These are phyloP conservation scores for Emericellopsis atlantica DNA, from an alignment of 2,329 filamentous ascomycete species.

Conservation along the genomic window DNA sequence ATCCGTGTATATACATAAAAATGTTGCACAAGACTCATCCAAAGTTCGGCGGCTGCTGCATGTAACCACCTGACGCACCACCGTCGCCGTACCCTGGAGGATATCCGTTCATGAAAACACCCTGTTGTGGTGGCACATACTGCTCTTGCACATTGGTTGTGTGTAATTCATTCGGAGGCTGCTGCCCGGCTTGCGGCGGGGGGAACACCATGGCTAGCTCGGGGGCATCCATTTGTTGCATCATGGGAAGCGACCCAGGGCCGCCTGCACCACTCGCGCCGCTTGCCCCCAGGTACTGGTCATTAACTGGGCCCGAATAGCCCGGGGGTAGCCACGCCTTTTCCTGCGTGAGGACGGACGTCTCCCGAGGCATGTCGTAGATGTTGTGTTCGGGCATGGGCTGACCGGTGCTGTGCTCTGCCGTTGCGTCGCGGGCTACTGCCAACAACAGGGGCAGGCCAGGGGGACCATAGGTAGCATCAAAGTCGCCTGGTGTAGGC, in stretches of 20 bases:
- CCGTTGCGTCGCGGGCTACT: neutral
- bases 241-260: neutral
- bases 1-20: too few relatives aligned
- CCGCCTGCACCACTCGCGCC: neutral
- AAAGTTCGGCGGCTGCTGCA: constrained; percentile 6
- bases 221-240: neutral
- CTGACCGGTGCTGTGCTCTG: neutral
- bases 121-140: constrained; percentile 9
- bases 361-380: neutral
- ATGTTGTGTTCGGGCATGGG: neutral
- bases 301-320: neutral
- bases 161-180: neutral
- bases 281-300: neutral
- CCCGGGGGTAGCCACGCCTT: constrained; percentile 1
- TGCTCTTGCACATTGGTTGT: neutral
- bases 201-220: constrained; percentile 1
- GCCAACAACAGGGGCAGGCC: constrained; percentile 3
- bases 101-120: constrained; percentile 9
- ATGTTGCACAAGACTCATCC: neutral
- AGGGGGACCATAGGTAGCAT: constrained; percentile 3
- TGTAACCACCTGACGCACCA: constrained; percentile 5
- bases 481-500: constrained; percentile 1
- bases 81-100: constrained; percentile 6
- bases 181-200: neutral
- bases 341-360: neutral